Conservation (phyloP, 768 basidiomycete genomes). For the Coprinopsis cinerea region DNA sequence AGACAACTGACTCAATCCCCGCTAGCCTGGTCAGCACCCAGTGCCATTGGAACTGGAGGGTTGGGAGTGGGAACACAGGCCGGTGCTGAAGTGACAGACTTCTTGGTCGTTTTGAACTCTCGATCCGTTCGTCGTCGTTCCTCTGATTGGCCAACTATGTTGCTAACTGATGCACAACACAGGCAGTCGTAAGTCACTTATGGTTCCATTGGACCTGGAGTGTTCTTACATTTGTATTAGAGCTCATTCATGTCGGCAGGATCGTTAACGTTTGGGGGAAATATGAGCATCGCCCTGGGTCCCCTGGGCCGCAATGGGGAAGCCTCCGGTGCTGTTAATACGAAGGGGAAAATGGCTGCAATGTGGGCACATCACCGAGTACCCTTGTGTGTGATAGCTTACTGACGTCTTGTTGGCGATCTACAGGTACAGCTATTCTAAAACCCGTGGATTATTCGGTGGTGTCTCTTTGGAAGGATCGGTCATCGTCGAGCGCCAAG, state of each 20-base stretch:
- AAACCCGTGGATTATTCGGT: constrained; percentile 90
- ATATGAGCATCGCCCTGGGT: constrained; percentile 83
- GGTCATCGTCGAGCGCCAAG: constrained; percentile 89
- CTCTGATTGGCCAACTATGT: constrained; percentile 2
- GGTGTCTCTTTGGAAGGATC: constrained; percentile 87
- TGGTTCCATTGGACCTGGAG: not conserved
- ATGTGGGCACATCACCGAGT: constrained; percentile 47
- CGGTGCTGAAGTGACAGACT: constrained; percentile 87
- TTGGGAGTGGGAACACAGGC: constrained; percentile 81
- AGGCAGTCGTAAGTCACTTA: constrained; percentile 58
- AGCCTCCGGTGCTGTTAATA: constrained; percentile 75
- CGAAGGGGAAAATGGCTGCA: constrained; percentile 83
- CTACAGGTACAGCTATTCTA: constrained; percentile 86
- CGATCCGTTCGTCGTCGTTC: constrained; percentile 47
- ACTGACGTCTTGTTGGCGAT: constrained; percentile 8
- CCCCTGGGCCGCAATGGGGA: constrained; percentile 96
- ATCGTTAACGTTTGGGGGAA: constrained; percentile 84
- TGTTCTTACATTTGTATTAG: constrained; percentile 24
- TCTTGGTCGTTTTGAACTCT: constrained; percentile 84
- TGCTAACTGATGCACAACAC: constrained; percentile 6
- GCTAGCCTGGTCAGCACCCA: constrained; percentile 95
- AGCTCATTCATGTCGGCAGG: constrained; percentile 93
- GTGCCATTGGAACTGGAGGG: constrained; percentile 91
- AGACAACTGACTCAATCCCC: no score
- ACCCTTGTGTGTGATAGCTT: not conserved